A percentile compares a stretch with the other conserved stretches of the same genome.
These are phyloP conservation scores for Phyllosticta ampelicida DNA, from an alignment of 2,329 filamentous ascomycete genomes.

Conservation along the genomic window DNA sequence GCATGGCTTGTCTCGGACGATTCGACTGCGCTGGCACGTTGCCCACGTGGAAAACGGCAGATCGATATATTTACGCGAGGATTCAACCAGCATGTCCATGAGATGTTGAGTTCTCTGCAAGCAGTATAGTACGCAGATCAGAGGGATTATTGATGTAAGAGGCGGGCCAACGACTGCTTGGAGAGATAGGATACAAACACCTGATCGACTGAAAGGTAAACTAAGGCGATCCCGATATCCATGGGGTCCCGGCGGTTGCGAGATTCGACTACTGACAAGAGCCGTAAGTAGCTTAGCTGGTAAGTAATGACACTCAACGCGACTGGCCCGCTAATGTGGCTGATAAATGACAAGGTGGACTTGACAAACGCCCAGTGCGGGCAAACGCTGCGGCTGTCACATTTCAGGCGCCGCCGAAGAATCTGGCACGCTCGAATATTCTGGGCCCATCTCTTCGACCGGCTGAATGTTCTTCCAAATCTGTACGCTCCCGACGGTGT, in stretches of 20 bases:
- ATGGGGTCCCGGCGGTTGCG: background rate
- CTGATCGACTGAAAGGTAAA: background rate
- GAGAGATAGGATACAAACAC: background rate
- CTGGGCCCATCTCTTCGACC: background rate
- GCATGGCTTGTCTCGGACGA: background rate
- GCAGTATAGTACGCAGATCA: background rate
- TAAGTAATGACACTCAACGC: background rate
- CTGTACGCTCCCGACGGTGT: background rate
- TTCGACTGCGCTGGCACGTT: background rate
- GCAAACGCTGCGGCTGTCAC: background rate
- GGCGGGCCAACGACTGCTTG: background rate
- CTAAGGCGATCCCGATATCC: background rate
- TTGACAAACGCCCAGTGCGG: background rate
- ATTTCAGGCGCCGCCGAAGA: background rate
- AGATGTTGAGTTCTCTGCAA: background rate
- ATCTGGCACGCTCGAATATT: background rate
- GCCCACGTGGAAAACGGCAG: background rate
- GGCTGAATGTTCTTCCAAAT: background rate
- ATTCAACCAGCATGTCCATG: background rate
- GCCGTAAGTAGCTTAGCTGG: background rate
- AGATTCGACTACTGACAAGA: background rate
- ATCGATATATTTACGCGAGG: background rate
- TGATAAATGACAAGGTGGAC: background rate
- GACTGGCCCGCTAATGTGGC: background rate
- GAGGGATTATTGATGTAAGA: background rate